These are phyloP conservation scores for Xenosphaeropsis pyriputrescens DNA, from an alignment of 2,329 filamentous ascomycete genomes.

Conservation along the genomic window DNA sequence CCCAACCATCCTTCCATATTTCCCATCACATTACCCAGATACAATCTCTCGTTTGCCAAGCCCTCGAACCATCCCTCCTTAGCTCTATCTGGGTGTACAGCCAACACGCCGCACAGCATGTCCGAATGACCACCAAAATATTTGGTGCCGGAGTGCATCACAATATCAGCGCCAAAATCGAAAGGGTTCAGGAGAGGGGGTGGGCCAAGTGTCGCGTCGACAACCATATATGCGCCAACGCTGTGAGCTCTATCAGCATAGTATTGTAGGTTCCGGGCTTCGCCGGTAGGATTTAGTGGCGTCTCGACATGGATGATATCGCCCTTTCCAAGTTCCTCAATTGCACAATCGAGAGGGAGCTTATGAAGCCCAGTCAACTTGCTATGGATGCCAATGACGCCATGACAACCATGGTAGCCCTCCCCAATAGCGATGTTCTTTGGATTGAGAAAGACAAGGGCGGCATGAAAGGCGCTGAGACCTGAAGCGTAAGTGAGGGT, in stretches of 20 bases:
- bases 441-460: constrained; percentile 74
- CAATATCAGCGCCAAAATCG: constrained; percentile 61
- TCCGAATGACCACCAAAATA: constrained; percentile 95
- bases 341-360: constrained; percentile 55
- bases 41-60: constrained; percentile 55
- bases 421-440: constrained; percentile 66
- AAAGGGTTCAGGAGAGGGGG: constrained; percentile 85
- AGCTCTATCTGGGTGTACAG: constrained; percentile 36
- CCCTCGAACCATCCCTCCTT: constrained; percentile 40
- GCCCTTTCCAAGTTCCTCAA: constrained; percentile 52
- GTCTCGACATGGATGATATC: constrained; percentile 90
- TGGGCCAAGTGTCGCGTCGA: constrained; percentile 88
- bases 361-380: constrained; percentile 64
- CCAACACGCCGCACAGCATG: constrained; percentile 75
- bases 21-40: constrained; percentile 74
- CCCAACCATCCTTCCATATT: constrained; percentile 87
- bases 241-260: constrained; percentile 62
- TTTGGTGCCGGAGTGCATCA: constrained; percentile 92
- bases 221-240: constrained; percentile 60
- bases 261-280: constrained; percentile 55
- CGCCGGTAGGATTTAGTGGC: constrained; percentile 80
- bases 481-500: constrained; percentile 71
- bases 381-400: constrained; percentile 58
- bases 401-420: constrained; percentile 91
- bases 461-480: constrained; percentile 74